phyloP scores from a whole-genome alignment of 2,329 filamentous ascomycete species.

The Stylonectria norvegica region DNA sequence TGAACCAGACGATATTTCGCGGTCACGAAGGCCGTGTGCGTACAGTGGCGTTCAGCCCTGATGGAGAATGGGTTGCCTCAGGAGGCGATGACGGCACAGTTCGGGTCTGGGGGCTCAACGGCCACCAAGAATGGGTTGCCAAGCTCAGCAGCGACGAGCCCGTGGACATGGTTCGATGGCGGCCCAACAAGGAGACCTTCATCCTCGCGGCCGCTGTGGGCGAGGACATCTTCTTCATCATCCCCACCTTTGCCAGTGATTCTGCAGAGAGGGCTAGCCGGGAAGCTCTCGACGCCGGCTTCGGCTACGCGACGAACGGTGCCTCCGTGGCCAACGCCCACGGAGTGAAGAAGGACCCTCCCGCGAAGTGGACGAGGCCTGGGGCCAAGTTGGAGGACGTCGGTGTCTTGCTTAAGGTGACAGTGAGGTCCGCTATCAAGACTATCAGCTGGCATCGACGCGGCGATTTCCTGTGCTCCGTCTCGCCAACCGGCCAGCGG shows the following conservation, averaged over 20 bases:
- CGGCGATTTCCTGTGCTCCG: constrained; percentile 91
- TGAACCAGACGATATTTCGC: constrained; percentile 79
- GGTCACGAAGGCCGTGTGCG: constrained; percentile 88
- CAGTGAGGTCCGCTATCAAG: constrained; percentile 77
- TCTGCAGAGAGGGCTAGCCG: constrained; percentile 70
- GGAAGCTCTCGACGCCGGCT: constrained; percentile 80
- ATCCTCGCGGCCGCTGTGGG: constrained; percentile 81
- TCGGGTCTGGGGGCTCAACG: constrained; percentile 86
- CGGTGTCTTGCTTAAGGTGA: constrained; percentile 76
- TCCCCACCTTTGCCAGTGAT: constrained; percentile 71
- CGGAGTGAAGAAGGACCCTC: constrained; percentile 66
- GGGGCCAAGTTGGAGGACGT: constrained; percentile 68
- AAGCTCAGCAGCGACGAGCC: constrained; percentile 74
- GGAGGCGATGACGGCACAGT: constrained; percentile 94
- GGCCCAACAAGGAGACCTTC: constrained; percentile 74
- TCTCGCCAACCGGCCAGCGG: constrained; percentile 74
- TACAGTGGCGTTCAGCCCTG: constrained; percentile 78
- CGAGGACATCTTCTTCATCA: constrained; percentile 80
- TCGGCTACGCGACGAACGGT: constrained; percentile 79
- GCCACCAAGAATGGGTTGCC: constrained; percentile 81
- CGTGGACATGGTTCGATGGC: constrained; percentile 85
- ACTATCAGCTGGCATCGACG: constrained; percentile 89
- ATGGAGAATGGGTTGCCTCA: constrained; percentile 80
- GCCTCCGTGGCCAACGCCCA: constrained; percentile 48
- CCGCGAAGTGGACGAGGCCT: constrained; percentile 81